Evolutionary conservation across 768 basidiomycete genomes (phyloP), one percentile per base, ranked within the genome.

Genomic region (Leucocoprinus sp.): DNA sequence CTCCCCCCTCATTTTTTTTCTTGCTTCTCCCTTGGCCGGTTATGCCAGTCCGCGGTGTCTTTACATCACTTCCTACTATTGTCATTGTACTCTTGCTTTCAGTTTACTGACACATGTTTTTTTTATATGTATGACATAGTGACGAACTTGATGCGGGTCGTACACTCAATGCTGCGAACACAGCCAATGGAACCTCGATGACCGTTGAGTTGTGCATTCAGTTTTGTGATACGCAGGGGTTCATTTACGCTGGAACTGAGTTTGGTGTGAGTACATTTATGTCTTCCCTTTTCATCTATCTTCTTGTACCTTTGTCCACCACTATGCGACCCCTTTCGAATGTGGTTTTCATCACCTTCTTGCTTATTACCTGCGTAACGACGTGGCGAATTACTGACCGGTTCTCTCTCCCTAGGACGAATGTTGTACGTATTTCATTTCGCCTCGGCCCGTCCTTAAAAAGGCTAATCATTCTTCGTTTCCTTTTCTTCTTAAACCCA

Each of bases 231-330:
- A 41, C 62, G n/a, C 60, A 67, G 44, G 52, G 60, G 7, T 84
- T 68, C 56, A 61, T 80, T 48, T 85, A 75, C 52, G 83, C 85
- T 14, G 87, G 87, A 11, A 70, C 78, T 14, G 85, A 88, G 61
- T 87, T 70, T 37, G 58, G 58, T 22, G 63, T 62, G 47, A 51
- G 61, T 59, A 11, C 11, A 5, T 27, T 27, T 27, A 27, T 11
- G 5, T 27, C 26, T 2, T 26, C 19, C 14, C 40, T 29, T 28
- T 28, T 21, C 36, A 22, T 39, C 15, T 26, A 27, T 8, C 41
- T 28, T 37, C 23, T 41, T 8, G 28, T 34, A 29, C n/a, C n/a
- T n/a, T 28, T 18, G 8, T 26, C 18, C 38, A 38, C 14, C 18
- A 26, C 28, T 23, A 12, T 40, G 26, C 42, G 22, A 22, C 12